A percentile compares a stretch with the other conserved stretches of the same genome.
These are phyloP conservation scores for Suillus americanus DNA, from an alignment of 768 basidiomycete genomes.

Conservation along the genomic window DNA sequence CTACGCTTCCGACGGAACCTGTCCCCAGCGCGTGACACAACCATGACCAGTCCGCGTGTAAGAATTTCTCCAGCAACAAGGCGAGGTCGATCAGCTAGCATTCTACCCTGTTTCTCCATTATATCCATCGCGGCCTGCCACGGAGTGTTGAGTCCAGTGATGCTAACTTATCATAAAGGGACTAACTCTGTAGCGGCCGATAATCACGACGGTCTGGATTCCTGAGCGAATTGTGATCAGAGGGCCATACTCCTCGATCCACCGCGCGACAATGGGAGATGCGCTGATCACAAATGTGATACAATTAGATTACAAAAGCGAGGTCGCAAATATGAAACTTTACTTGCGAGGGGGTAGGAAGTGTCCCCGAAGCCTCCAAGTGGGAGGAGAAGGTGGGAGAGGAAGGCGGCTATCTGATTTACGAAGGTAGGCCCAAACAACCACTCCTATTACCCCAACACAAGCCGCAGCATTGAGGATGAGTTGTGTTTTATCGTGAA, in stretches of 20 bases:
- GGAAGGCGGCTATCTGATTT: neutral
- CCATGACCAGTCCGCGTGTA: neutral
- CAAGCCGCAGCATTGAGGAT: neutral
- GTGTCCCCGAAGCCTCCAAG: neutral
- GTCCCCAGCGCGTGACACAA: neutral
- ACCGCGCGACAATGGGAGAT: too few species aligned
- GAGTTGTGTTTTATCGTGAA: neutral
- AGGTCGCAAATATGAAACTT: neutral
- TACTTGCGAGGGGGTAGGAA: neutral
- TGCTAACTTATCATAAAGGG: neutral
- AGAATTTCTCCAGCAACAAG: neutral
- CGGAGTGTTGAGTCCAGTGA: neutral
- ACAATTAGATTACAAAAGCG: neutral
- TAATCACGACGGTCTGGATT: neutral
- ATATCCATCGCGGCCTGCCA: neutral
- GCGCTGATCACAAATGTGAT: neutral
- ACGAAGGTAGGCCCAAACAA: neutral
- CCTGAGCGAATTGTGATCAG: neutral
- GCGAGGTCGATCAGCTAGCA: neutral
- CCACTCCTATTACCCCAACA: neutral
- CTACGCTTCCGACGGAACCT: neutral
- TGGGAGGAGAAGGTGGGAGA: neutral
- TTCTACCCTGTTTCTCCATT: neutral
- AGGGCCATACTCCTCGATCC: too few species aligned
- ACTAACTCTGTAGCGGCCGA: neutral